Evolutionary conservation across 2,329 filamentous ascomycete species (phyloP), one percentile per base, ranked within the genome.

Genomic region (Grosmannia serpens): DNA sequence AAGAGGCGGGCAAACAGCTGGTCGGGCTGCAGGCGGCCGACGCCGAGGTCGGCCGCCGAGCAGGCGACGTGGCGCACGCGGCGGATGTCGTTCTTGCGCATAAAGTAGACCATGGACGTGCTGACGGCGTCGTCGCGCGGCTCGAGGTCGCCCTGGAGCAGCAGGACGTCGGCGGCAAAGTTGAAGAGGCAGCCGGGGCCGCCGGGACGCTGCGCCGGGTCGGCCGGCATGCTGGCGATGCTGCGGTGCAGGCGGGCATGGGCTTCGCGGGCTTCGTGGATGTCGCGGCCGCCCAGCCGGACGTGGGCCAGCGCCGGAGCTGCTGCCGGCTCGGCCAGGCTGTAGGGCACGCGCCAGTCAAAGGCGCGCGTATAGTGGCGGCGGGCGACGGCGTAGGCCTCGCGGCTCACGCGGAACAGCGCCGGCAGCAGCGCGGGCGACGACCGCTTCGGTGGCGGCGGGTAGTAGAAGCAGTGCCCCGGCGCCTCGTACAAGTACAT

Each of bases 41-140:
- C 74, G 27, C 71, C 69, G 59, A 79, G 68, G 64, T 76, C 75
- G 33, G 69, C 66, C 58, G 77, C 76, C 1, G 73, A 69, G 59
- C 75, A 72, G 6, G 74, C 76, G 8, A 77, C 68, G 62, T 74
- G 70, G 27, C 70, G 67, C 56, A 79, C 76, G 31, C 75, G 72
- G 17, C 62, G 62, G 35, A 75, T 72, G 64, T 79, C 76, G 58
- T 71, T 68, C n/a, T 66, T 65, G 20, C 67, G 65, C 24, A 79
- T 61, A 64, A 78, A 79, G 64, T 78, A 77, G 53, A 74, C 71
- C 74, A 78, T 75, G 29, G 77, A 75, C 56, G 70, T 69, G 68
- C 73, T 75, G 70, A 77, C 74, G 29, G 75, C 76, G 49, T 65
- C 68, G 63, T 77, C 74, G 65, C 70, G 73, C 15, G 75, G 74